Base-by-base conservation (phyloP, 139 green algal species). In the Medakamo hakoo region DNA sequence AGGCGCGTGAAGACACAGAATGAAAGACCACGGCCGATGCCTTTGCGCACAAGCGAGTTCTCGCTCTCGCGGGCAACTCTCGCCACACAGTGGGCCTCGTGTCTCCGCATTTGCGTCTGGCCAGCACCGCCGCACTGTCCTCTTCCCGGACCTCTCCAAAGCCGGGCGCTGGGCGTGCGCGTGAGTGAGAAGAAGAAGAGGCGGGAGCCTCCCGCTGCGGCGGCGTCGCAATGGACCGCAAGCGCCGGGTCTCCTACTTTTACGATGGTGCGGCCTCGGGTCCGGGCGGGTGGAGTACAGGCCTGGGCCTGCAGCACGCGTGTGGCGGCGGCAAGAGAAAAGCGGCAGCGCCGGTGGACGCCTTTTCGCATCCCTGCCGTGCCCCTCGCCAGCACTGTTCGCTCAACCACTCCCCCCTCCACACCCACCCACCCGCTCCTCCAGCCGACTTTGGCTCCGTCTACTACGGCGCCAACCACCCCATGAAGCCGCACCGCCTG, bases 401-500 rank as follows among this genome's bases (percentile, higher is more conserved):
- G 48, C 48, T 56, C 16, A 56, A 56, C 55, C 5, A 27, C 23
- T 18, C 55, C 22, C 25, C 30, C 24, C 24, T 26, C n/a, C 27
- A 2, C 27, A 23, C 27, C 14, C 3, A 4, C 56, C 24, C 30
- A 2, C 30, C 14, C 27, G 1, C 63, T 49, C 64, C 2, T 57
- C 57, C 70, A 92, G 85, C 69, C 65, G 85, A 90, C 29, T 86
- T 89, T 40, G 73, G 79, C 4, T 77, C 77, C 2, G 82, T 85
- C n/a, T 99, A 98, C 64, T 98, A 95, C 68, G 92, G 87, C 3
- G 73, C 84, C 28, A 94, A 96, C 65, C 92, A 98, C 71, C 93
- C 92, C 2, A 99, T 99, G 93, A 98, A 98, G 77, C 93, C 93
- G 23, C 88, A 93, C 75, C 72, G 93, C 3, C 76, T 99, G 27